A percentile compares a stretch with the other conserved stretches of the same genome.
Conservation (phyloP, 2,329 filamentous ascomycete species). For the Dactylellina sp. region DNA sequence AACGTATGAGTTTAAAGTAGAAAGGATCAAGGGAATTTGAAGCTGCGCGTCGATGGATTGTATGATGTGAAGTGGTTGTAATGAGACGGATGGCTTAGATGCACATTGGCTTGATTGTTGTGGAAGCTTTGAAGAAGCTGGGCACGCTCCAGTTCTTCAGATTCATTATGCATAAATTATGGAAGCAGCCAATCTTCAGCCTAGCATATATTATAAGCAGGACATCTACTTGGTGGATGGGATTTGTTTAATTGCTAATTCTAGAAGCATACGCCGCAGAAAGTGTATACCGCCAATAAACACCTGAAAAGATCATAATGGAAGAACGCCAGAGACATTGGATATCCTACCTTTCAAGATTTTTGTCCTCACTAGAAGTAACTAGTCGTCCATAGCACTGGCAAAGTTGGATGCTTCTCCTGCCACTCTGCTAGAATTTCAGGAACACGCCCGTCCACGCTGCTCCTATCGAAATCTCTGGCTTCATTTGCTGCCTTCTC, state of each 20-base stretch:
- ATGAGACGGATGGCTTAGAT: too few relatives aligned
- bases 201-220: too few relatives aligned
- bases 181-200: too few relatives aligned
- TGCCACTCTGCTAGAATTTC: constrained; percentile 94
- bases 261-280: too few relatives aligned
- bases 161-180: too few relatives aligned
- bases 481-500: constrained; percentile 78
- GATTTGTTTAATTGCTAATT: background rate
- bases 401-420: constrained; percentile 90
- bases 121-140: too few relatives aligned
- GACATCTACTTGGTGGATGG: background rate
- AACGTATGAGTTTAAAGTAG: too few relatives aligned
- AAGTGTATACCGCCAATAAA: constrained; percentile 8
- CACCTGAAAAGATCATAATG: background rate
- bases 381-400: constrained; percentile 91
- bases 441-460: constrained; percentile 92
- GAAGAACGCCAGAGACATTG: constrained; percentile 2
- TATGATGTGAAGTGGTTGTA: too few relatives aligned
- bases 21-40: too few relatives aligned
- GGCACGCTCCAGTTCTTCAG: too few relatives aligned
- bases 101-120: too few relatives aligned
- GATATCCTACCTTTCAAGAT: constrained; percentile 14
- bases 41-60: too few relatives aligned
- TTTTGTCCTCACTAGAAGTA: constrained; percentile 75
- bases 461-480: constrained; percentile 73